phyloP scores from a whole-genome alignment of 371 early-diverging fungal genomes.

The Entomophthora muscae region DNA sequence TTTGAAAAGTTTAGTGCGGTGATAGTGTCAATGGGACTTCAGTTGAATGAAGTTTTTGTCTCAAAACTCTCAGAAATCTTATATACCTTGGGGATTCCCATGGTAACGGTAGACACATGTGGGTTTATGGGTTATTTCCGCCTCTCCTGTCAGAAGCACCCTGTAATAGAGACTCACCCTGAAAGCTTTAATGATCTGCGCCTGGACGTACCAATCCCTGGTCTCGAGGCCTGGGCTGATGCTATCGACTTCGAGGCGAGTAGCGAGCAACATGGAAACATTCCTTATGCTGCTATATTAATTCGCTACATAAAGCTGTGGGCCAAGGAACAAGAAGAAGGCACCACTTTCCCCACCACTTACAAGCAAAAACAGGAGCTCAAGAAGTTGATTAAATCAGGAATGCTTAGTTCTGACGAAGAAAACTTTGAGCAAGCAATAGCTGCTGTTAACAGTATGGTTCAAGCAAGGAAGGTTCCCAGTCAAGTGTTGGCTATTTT shows the following conservation, averaged over 20 bases:
- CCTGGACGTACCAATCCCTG: conserved; percentile 59
- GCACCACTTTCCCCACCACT: conserved; percentile 29
- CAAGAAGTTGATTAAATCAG: conserved; percentile 30
- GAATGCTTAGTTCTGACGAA: conserved; percentile 39
- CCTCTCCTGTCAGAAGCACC: conserved; percentile 53
- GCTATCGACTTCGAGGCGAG: conserved; percentile 20
- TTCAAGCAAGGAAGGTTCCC: conserved; percentile 20
- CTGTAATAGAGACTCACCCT: conserved; percentile 75
- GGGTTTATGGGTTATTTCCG: conserved; percentile 61
- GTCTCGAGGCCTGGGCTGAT: conserved; percentile 30
- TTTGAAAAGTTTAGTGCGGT: too few species aligned
- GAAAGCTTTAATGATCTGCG: conserved; percentile 62
- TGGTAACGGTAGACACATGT: conserved; percentile 45
- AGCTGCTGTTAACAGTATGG: conserved; percentile 17
- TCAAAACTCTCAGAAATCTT: conserved; percentile 36
- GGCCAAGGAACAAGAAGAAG: conserved; percentile 26
- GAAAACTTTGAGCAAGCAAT: conserved; percentile 84
- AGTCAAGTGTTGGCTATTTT: conserved; percentile 27
- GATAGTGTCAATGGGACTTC: conserved; percentile 28
- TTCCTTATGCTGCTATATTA: conserved; percentile 72
- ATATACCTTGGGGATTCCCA: conserved; percentile 29
- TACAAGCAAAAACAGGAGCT: conserved; percentile 44
- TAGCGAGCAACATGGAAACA: conserved; percentile 48
- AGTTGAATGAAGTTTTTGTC: conserved; percentile 32
- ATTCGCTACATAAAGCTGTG: conserved; percentile 49